These are phyloP conservation scores for Dothideomycetes sp. DNA, from an alignment of 2,329 filamentous ascomycete species.

Conservation along the genomic window DNA sequence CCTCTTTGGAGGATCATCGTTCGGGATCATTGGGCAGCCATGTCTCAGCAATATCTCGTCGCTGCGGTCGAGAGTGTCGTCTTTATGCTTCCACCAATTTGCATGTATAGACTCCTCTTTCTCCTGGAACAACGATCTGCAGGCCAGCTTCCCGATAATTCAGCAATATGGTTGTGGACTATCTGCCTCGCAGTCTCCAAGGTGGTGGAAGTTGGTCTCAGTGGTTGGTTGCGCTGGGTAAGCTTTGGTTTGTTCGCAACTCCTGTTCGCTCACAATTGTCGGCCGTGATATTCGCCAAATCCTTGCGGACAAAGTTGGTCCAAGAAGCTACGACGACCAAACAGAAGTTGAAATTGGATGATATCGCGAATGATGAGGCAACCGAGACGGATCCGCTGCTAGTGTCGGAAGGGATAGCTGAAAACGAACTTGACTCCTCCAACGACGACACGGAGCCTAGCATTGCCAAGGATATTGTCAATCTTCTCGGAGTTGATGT, in stretches of 20 bases:
- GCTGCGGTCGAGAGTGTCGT: not conserved
- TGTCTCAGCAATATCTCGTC: not conserved
- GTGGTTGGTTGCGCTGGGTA: not conserved
- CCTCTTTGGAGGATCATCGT: not conserved
- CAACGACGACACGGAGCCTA: not conserved
- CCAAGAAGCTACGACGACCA: not conserved
- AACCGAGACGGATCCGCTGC: not conserved
- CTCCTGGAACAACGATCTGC: not conserved
- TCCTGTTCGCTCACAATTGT: not conserved
- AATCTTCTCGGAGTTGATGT: not conserved
- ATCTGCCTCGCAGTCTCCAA: not conserved
- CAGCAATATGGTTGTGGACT: not conserved
- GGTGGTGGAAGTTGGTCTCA: not conserved
- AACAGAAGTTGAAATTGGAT: not conserved
- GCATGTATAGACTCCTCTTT: not conserved
- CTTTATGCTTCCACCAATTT: not conserved
- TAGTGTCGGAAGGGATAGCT: not conserved
- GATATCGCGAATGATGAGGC: not conserved
- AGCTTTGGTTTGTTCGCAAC: not conserved
- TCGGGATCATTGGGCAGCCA: not conserved
- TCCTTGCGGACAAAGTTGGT: not conserved
- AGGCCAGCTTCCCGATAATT: not conserved
- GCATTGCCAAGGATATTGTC: not conserved
- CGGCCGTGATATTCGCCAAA: slow-evolving; percentile 1
- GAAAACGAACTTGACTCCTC: not conserved